phyloP scores from a whole-genome alignment of 2,329 filamentous ascomycete species.

The Leptographium procerum region DNA sequence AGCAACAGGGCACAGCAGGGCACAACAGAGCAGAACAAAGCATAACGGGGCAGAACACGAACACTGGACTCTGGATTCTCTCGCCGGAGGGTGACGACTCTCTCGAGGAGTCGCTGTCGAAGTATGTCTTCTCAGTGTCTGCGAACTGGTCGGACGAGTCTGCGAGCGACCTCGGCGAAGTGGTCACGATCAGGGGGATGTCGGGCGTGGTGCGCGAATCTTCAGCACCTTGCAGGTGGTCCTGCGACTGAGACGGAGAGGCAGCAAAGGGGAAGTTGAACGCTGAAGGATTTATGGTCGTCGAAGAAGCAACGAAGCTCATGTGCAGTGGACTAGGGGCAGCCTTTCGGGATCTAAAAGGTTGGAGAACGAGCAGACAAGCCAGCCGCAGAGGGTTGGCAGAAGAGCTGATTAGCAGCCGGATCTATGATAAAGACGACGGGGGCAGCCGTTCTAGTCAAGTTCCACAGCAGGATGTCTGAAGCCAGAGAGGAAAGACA shows the following conservation, averaged over 20 bases:
- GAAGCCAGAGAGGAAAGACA: constrained; percentile 1
- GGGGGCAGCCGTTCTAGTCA: background rate
- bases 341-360: constrained; percentile 34
- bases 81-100: constrained; percentile 19
- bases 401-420: background rate
- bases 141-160: constrained; percentile 10
- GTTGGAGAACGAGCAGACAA: background rate
- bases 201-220: constrained; percentile 15
- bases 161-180: constrained; percentile 16
- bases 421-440: background rate
- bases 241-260: constrained; percentile 5
- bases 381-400: background rate
- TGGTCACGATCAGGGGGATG: constrained; percentile 22
- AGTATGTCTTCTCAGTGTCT: constrained; percentile 22
- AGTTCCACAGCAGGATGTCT: constrained; percentile 18
- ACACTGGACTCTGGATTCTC: constrained; percentile 18
- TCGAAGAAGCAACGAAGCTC: constrained; percentile 29
- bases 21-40: background rate
- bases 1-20: background rate
- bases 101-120: constrained; percentile 26
- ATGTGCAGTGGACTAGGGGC: constrained; percentile 39
- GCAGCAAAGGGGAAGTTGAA: constrained; percentile 20
- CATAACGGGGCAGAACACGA: constrained; percentile 11
- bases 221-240: background rate
- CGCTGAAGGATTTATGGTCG: constrained; percentile 29